phyloP scores from a whole-genome alignment of 2,329 filamentous ascomycete species.

The Stagonosporopsis tanaceti region DNA sequence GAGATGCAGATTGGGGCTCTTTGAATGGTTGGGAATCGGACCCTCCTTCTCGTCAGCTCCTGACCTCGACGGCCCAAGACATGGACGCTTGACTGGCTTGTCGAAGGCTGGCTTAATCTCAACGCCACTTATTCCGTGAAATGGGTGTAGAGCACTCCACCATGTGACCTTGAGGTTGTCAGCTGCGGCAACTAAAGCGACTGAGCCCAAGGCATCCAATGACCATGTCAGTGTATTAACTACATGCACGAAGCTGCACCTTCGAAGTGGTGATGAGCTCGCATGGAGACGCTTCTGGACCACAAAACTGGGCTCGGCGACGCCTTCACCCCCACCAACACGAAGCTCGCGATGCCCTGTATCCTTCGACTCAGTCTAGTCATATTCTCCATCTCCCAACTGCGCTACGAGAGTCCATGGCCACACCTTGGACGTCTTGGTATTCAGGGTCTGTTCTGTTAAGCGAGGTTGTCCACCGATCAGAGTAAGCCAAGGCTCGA shows the following conservation, averaged over 20 bases:
- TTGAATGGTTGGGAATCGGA: background rate
- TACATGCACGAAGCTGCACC: background rate
- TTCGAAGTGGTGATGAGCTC: background rate
- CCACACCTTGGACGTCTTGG: background rate
- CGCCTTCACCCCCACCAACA: background rate
- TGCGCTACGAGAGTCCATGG: background rate
- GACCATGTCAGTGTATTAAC: background rate
- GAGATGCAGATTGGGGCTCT: slow-evolving; percentile 2
- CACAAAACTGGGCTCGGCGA: background rate
- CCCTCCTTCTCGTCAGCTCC: background rate
- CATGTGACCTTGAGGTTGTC: slow-evolving; percentile 2
- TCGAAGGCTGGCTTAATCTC: slow-evolving; percentile 1
- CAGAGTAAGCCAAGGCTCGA: background rate
- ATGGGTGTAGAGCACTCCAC: background rate
- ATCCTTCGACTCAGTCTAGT: background rate
- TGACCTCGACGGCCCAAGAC: background rate
- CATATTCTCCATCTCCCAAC: background rate
- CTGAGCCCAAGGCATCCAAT: slow-evolving; percentile 6
- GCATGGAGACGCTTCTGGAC: slow-evolving; percentile 6
- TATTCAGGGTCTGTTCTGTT: background rate
- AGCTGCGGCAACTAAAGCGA: background rate
- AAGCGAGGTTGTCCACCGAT: slow-evolving; percentile 4
- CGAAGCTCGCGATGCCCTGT: background rate
- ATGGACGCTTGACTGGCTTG: slow-evolving; percentile 1
- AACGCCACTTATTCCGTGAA: background rate